A percentile compares a stretch with the other conserved stretches of the same genome.
phyloP scores from a whole-genome alignment of 192 early-diverging fungal species.

The Entrophospora sp. region DNA sequence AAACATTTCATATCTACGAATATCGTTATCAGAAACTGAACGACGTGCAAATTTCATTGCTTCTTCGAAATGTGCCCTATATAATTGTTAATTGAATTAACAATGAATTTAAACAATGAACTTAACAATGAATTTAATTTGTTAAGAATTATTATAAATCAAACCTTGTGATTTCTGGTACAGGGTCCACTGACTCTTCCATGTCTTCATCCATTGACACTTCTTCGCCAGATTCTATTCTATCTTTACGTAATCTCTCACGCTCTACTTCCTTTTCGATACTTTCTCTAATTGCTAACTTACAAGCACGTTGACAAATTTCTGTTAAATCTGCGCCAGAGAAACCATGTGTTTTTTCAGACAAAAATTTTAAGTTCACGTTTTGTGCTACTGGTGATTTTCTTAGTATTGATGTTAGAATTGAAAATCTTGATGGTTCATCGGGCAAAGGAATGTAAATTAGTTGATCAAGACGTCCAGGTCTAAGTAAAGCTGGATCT shows the following conservation, averaged over 20 bases:
- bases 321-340: slow-evolving; percentile 97
- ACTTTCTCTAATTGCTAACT: slow-evolving; percentile 93
- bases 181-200: slow-evolving; percentile 73
- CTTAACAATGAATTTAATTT: neutral
- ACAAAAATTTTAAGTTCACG: slow-evolving; percentile 77
- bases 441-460: slow-evolving; percentile 92
- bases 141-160: neutral
- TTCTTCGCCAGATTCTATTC: slow-evolving; percentile 59
- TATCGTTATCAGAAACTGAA: slow-evolving; percentile 91
- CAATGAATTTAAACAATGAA: neutral
- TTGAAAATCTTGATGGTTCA: slow-evolving; percentile 72
- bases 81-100: too few relatives aligned
- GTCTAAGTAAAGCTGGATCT: slow-evolving; percentile 75
- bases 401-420: slow-evolving; percentile 81
- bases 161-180: slow-evolving; percentile 78
- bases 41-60: slow-evolving; percentile 97
- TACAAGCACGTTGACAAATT: slow-evolving; percentile 96
- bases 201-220: slow-evolving; percentile 62
- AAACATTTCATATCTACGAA: slow-evolving; percentile 99
- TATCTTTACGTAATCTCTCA: slow-evolving; percentile 65
- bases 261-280: slow-evolving; percentile 81
- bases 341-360: slow-evolving; percentile 89
- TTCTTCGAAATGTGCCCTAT: slow-evolving; percentile 91
- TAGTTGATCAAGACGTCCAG: slow-evolving; percentile 75
- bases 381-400: slow-evolving; percentile 81